phyloP scores from a whole-genome alignment of 2,329 filamentous ascomycete genomes.

The Fusarium sp. region DNA sequence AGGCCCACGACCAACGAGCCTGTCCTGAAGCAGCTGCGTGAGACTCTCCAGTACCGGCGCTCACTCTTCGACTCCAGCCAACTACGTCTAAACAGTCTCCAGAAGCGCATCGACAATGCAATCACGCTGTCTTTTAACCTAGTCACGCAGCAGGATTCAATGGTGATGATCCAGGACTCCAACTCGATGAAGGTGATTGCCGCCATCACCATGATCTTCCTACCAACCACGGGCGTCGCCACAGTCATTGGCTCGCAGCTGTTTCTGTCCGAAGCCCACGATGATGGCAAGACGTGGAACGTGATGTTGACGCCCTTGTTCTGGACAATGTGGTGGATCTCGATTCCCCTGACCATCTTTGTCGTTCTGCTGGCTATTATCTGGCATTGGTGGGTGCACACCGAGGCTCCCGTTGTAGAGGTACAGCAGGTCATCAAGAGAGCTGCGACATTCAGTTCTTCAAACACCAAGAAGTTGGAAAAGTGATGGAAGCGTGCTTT shows the following conservation, averaged over 20 bases:
- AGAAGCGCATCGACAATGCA: slow-evolving; percentile 50
- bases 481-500: slow-evolving; percentile 1
- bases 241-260: slow-evolving; percentile 46
- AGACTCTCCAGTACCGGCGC: slow-evolving; percentile 46
- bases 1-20: slow-evolving; percentile 8
- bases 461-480: slow-evolving; percentile 13
- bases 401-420: slow-evolving; percentile 34
- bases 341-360: slow-evolving; percentile 44
- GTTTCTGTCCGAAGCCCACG: slow-evolving; percentile 35
- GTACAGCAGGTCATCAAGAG: slow-evolving; percentile 36
- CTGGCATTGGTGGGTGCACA: slow-evolving; percentile 47
- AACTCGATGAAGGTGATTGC: slow-evolving; percentile 54
- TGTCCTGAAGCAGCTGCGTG: slow-evolving; percentile 41
- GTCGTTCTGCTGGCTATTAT: slow-evolving; percentile 39
- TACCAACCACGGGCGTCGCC: slow-evolving; percentile 52
- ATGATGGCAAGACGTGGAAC: slow-evolving; percentile 37
- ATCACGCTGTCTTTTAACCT: slow-evolving; percentile 52
- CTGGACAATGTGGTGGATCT: slow-evolving; percentile 47
- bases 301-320: slow-evolving; percentile 43
- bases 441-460: slow-evolving; percentile 36
- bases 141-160: slow-evolving; percentile 52
- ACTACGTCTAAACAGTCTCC: slow-evolving; percentile 49
- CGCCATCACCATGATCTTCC: slow-evolving; percentile 52
- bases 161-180: slow-evolving; percentile 49
- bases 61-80: slow-evolving; percentile 51